Evolutionary conservation across 306 rosid genomes (phyloP).

Genomic region (Vigna hirtella): DNA sequence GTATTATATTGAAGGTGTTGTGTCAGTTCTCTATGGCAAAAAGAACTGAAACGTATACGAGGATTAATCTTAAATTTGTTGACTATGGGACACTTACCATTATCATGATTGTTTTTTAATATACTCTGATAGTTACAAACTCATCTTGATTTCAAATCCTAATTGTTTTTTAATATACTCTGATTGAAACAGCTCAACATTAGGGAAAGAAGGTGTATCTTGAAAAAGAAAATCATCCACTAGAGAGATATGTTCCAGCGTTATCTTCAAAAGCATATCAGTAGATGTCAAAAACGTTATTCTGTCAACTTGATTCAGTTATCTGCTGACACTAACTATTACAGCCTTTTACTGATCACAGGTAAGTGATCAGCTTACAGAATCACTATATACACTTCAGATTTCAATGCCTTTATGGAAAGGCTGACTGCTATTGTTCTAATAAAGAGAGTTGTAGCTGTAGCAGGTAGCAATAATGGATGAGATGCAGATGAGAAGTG

Average conservation of each 20-base stretch:
- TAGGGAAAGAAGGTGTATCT: neutral
- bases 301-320: neutral
- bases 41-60: too few relatives aligned
- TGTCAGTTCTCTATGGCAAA: too few relatives aligned
- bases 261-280: conserved; percentile 3
- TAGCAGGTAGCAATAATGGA: conserved; percentile 79
- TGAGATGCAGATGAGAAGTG: conserved; percentile 70
- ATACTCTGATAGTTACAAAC: too few relatives aligned
- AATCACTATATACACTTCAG: conserved; percentile 36
- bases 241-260: neutral
- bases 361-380: conserved; percentile 27
- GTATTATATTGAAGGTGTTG: neutral
- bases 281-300: conserved; percentile 10
- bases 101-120: too few relatives aligned
- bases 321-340: conserved; percentile 10
- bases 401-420: conserved; percentile 1
- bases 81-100: too few relatives aligned
- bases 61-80: too few relatives aligned
- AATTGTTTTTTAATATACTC: too few relatives aligned
- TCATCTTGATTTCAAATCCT: too few relatives aligned
- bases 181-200: neutral
- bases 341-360: conserved; percentile 12
- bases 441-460: conserved; percentile 87
- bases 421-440: conserved; percentile 25
- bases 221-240: neutral